phyloP scores from a whole-genome alignment of 768 basidiomycete species.

The Tulasnella sp. region DNA sequence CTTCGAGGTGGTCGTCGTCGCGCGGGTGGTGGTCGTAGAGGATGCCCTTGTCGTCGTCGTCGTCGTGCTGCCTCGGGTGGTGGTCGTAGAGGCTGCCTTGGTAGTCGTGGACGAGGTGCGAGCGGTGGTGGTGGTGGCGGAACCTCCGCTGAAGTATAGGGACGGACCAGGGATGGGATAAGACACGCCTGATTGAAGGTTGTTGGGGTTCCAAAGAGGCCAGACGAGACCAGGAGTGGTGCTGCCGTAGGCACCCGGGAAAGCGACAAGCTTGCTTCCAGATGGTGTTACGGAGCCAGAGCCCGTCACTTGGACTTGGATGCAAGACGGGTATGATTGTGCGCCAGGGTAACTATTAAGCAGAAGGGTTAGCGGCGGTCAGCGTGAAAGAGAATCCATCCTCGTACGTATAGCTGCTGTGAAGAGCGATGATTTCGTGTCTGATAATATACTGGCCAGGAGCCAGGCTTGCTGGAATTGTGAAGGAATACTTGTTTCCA shows the following conservation, averaged over 20 bases:
- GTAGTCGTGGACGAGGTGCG: neutral
- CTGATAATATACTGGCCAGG: conserved; percentile 45
- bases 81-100: neutral
- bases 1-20: neutral
- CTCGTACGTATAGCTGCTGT: conserved; percentile 5
- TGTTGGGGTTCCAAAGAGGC: conserved; percentile 23
- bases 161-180: conserved; percentile 42
- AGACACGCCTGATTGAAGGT: conserved; percentile 24
- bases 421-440: conserved; percentile 29
- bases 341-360: neutral
- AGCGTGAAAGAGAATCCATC: neutral
- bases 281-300: conserved; percentile 36
- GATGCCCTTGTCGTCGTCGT: neutral
- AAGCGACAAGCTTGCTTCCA: conserved; percentile 42
- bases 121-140: neutral
- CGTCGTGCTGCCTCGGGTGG: too few species aligned
- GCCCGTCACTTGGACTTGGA: conserved; percentile 42
- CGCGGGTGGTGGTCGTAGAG: neutral
- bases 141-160: conserved; percentile 28
- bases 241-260: conserved; percentile 42
- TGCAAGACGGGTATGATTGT: conserved; percentile 30
- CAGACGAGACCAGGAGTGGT: conserved; percentile 33
- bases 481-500: conserved; percentile 42
- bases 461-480: conserved; percentile 40
- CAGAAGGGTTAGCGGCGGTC: neutral